Evolutionary conservation across 83 land plant genomes (phyloP).

Genomic region (Diphasiastrum complanatum): DNA sequence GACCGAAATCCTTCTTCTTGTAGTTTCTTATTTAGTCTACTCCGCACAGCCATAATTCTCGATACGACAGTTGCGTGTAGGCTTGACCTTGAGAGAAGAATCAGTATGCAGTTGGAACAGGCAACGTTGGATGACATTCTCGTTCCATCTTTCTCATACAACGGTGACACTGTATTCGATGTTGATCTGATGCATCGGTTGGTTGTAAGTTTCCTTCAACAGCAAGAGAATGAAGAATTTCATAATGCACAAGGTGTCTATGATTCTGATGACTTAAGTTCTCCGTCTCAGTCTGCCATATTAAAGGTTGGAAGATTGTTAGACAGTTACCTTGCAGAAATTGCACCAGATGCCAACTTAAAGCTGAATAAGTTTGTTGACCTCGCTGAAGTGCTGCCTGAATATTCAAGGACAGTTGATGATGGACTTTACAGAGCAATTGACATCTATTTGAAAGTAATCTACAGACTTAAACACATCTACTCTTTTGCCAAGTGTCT

Average conservation of each 20-base stretch:
- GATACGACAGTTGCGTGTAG: constrained; percentile 61
- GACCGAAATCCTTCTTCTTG: constrained; percentile 54
- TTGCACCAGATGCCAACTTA: constrained; percentile 51
- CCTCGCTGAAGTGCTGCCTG: constrained; percentile 49
- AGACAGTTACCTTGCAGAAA: constrained; percentile 64
- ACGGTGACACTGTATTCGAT: constrained; percentile 47
- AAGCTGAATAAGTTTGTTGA: constrained; percentile 36
- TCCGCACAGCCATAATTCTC: constrained; percentile 54
- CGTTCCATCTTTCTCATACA: constrained; percentile 48
- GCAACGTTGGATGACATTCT: constrained; percentile 67
- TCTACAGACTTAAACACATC: neutral
- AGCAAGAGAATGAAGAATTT: constrained; percentile 14
- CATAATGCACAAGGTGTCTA: constrained; percentile 29
- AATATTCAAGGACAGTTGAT: constrained; percentile 45
- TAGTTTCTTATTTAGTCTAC: constrained; percentile 62
- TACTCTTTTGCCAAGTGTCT: neutral
- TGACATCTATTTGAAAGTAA: constrained; percentile 66
- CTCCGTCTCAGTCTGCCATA: constrained; percentile 36
- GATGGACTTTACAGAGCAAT: constrained; percentile 77
- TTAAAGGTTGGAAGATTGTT: constrained; percentile 46
- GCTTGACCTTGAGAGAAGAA: constrained; percentile 63
- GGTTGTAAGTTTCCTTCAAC: constrained; percentile 40
- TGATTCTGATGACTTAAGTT: constrained; percentile 31
- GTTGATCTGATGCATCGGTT: constrained; percentile 60
- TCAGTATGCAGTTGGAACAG: constrained; percentile 51